Conservation (phyloP, 495 filamentous ascomycete species). For the Daldinia loculata region DNA sequence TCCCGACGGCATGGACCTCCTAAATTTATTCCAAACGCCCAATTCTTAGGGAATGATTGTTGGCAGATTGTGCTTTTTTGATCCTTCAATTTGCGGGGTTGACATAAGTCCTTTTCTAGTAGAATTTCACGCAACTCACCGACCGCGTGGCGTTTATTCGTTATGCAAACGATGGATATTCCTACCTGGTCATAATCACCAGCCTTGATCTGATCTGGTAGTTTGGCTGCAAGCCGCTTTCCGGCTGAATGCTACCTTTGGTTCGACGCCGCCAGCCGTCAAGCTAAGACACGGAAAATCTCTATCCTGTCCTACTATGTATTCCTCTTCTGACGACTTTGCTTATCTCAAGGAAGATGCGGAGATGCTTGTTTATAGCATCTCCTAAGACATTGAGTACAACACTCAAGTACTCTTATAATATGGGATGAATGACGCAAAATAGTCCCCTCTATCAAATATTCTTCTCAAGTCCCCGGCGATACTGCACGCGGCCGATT, state of each 20-base stretch:
- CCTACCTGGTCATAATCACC: background rate
- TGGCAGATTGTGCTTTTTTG: slow-evolving; percentile 31
- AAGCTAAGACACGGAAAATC: background rate
- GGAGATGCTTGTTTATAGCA: background rate
- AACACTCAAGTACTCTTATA: background rate
- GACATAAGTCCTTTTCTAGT: background rate
- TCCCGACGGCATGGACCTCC: slow-evolving; percentile 16
- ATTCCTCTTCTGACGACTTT: background rate
- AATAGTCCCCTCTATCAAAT: background rate
- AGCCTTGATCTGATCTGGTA: background rate
- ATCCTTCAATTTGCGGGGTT: slow-evolving; percentile 40
- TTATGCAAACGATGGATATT: background rate
- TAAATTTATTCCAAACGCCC: slow-evolving; percentile 32
- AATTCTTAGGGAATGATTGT: slow-evolving; percentile 24
- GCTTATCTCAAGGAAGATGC: background rate
- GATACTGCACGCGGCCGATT: slow-evolving; percentile 10
- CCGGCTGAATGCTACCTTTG: background rate
- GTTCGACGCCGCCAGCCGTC: background rate
- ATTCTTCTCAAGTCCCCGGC: background rate
- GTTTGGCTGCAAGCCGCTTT: background rate
- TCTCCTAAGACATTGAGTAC: background rate
- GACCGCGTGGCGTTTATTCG: background rate
- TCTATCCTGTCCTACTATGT: background rate
- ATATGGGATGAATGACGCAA: background rate
- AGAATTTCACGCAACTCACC: too few relatives aligned